Conservation (phyloP, 352 stramenopile genomes). For the Phytophthora crassamura region DNA sequence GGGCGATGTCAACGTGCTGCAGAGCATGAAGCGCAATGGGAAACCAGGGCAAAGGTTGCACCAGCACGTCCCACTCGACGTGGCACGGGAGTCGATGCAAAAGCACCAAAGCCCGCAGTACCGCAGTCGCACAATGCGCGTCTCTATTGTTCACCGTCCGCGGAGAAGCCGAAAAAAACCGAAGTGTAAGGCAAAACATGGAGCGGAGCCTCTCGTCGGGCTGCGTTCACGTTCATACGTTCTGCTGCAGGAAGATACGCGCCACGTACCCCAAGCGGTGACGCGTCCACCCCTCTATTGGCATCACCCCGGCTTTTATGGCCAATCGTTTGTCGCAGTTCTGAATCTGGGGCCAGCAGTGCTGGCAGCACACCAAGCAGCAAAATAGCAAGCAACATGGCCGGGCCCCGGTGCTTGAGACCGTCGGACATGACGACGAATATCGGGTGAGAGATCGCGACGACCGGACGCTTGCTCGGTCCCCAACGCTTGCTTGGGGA, state of each 20-base stretch:
- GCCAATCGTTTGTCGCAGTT: conserved; percentile 11
- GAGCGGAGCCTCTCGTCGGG: conserved; percentile 12
- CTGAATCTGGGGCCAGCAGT: conserved; percentile 1
- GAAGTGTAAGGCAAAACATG: conserved; percentile 9
- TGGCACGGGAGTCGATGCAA: background rate
- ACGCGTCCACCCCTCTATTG: conserved; percentile 17
- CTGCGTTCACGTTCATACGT: conserved; percentile 23
- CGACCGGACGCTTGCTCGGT: conserved; percentile 13
- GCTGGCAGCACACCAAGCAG: conserved; percentile 25
- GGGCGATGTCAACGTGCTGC: conserved; percentile 1
- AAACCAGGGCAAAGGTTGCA: background rate
- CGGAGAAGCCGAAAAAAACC: conserved; percentile 23
- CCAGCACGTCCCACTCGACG: conserved; percentile 10
- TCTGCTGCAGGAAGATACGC: conserved; percentile 21
- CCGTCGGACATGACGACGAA: conserved; percentile 27
- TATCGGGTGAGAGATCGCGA: conserved; percentile 29
- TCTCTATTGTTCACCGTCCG: background rate
- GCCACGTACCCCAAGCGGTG: conserved; percentile 22
- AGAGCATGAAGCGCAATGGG: conserved; percentile 17
- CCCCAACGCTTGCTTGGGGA: conserved; percentile 10
- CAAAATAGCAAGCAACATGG: conserved; percentile 31
- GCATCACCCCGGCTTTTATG: conserved; percentile 28
- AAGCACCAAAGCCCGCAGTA: background rate
- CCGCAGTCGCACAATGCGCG: background rate
- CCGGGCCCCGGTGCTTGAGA: conserved; percentile 13